A percentile compares a stretch with the other conserved stretches of the same genome.
phyloP scores from a whole-genome alignment of 768 basidiomycete genomes.

The Macrolepiota fuliginosa region DNA sequence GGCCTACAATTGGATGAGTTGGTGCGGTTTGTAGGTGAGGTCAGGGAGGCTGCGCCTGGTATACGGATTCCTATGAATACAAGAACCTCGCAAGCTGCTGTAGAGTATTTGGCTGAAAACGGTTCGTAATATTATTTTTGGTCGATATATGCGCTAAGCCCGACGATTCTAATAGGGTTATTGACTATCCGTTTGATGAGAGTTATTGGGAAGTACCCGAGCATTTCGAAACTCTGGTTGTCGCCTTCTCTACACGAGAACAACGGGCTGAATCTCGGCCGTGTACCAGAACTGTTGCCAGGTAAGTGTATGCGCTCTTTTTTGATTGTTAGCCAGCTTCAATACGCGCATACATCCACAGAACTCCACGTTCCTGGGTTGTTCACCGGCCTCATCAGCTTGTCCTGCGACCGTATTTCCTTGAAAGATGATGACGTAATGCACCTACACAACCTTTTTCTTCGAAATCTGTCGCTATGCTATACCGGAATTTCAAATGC shows the following conservation, averaged over 20 bases:
- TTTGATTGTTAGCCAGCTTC: neutral
- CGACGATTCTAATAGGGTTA: constrained; percentile 39
- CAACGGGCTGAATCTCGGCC: constrained; percentile 43
- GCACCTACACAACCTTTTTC: constrained; percentile 3
- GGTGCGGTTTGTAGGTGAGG: constrained; percentile 39
- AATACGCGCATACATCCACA: neutral
- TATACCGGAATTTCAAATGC: constrained; percentile 60
- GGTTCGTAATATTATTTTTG: constrained; percentile 44
- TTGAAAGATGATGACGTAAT: constrained; percentile 2
- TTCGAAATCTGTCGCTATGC: constrained; percentile 1
- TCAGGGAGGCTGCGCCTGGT: constrained; percentile 37
- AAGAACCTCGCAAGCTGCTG: constrained; percentile 35
- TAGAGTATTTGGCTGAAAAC: constrained; percentile 34
- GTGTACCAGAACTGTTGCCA: constrained; percentile 36
- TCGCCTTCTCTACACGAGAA: constrained; percentile 42
- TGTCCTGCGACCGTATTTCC: neutral
- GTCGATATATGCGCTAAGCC: constrained; percentile 47
- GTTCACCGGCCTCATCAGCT: neutral
- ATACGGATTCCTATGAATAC: constrained; percentile 33
- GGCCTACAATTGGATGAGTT: constrained; percentile 28
- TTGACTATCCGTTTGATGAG: constrained; percentile 44
- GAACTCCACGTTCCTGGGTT: constrained; percentile 1
- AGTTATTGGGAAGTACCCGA: constrained; percentile 41
- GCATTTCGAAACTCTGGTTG: constrained; percentile 50
- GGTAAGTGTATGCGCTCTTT: neutral